Evolutionary conservation across 179 eudicot species (phyloP), one percentile per base, ranked within the genome.

Genomic region (Silene coronaria): DNA sequence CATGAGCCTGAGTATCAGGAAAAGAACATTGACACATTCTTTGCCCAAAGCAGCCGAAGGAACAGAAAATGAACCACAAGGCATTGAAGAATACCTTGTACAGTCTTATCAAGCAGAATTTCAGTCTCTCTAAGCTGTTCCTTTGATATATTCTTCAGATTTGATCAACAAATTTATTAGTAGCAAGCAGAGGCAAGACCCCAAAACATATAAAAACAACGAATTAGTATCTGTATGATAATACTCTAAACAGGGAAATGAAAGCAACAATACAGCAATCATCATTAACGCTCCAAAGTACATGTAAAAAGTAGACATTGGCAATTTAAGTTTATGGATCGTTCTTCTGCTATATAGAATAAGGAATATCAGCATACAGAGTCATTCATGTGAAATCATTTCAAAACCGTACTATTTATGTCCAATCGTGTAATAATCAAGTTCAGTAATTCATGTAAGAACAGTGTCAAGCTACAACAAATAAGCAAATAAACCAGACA

Each of bases 81-180:
- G 19, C 45, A 27, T 45, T n/a, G 72, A 22, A 32, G 32, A 70
- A 48, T 86, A 95, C 99, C 97, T 90, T 91, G 92, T 57, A 95
- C 86, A 48, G 93, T 92, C 71, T 86, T 86, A 75, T 91, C 96
- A 75, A 88, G 86, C 77, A 95, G 85, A 64, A 74, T 77, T 81
- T 89, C 89, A 64, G 85, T 80, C 80, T 82, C 85, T 69, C 51
- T 81, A 16, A 68, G 79, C 61, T 74, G 89, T 72, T 85, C 80
- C 79, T 87, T 86, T 83, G 85, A 77, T 71, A 46, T 14, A 72
- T 81, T 86, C 99, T 95, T 72, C 80, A 86, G 58, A 75, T 12
- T 53, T 75, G 48, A 63, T 67, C 34, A 74, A 36, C 70, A 28
- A 58, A 12, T 22, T 26, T 8, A 16, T 78, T 36, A 82, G 77